These are phyloP conservation scores for Aspergillus sp. DNA, from an alignment of 2,329 filamentous ascomycete species.

Conservation along the genomic window DNA sequence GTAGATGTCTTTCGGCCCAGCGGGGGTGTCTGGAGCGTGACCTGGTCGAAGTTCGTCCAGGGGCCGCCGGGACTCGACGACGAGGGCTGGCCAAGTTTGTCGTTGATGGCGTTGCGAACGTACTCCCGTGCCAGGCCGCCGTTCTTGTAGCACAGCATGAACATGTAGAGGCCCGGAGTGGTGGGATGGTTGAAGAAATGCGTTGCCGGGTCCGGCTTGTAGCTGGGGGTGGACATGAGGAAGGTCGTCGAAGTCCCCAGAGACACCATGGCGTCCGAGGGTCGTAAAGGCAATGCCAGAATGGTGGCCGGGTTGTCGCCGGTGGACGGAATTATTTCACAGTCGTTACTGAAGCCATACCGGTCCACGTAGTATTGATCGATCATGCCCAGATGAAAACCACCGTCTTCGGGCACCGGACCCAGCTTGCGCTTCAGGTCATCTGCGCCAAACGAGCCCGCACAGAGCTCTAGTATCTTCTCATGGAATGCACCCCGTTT, in stretches of 20 bases:
- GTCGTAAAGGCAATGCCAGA: conserved; percentile 75
- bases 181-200: conserved; percentile 99
- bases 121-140: conserved; percentile 86
- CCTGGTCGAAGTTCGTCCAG: conserved; percentile 76
- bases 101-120: conserved; percentile 71
- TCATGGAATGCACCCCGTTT: conserved; percentile 64
- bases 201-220: conserved; percentile 80
- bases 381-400: conserved; percentile 65
- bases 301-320: conserved; percentile 97
- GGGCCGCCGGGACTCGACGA: conserved; percentile 36
- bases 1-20: conserved; percentile 52
- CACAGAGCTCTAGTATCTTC: conserved; percentile 64
- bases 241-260: conserved; percentile 94
- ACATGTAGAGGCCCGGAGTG: conserved; percentile 89
- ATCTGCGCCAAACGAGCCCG: conserved; percentile 54
- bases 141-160: conserved; percentile 99
- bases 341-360: conserved; percentile 68
- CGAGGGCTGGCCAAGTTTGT: conserved; percentile 34
- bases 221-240: conserved; percentile 90
- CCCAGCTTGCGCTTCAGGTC: conserved; percentile 73
- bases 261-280: conserved; percentile 87
- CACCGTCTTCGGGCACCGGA: conserved; percentile 69
- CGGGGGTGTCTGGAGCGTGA: conserved; percentile 59
- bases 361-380: conserved; percentile 68
- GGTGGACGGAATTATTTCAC: conserved; percentile 76